Conservation (phyloP, 2,329 filamentous ascomycete species). For the Claviceps sp. region DNA sequence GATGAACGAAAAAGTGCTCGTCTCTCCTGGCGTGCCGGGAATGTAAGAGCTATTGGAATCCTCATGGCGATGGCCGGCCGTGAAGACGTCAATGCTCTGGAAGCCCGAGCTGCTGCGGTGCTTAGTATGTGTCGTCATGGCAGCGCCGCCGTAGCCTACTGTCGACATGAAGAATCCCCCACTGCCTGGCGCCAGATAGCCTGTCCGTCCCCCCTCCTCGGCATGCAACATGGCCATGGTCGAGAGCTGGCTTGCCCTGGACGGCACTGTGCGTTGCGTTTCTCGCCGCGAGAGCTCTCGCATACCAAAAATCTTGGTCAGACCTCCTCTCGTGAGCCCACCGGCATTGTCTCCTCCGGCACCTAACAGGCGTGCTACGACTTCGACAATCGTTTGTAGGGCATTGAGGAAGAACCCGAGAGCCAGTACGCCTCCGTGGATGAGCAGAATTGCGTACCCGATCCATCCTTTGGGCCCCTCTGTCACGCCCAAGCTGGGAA, state of each 20-base stretch:
- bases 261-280: conserved; percentile 47
- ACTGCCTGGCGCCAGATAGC: conserved; percentile 35
- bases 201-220: conserved; percentile 47
- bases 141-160: conserved; percentile 40
- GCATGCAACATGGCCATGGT: conserved; percentile 66
- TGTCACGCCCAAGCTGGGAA: conserved; percentile 65
- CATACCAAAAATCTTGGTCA: conserved; percentile 85
- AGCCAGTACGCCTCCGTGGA: conserved; percentile 73
- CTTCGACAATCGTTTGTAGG: conserved; percentile 79
- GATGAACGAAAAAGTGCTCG: conserved; percentile 59
- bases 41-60: conserved; percentile 52
- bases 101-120: conserved; percentile 42
- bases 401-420: conserved; percentile 92
- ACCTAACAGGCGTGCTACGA: conserved; percentile 67
- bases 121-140: conserved; percentile 20
- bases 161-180: conserved; percentile 46
- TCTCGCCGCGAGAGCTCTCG: conserved; percentile 69
- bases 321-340: conserved; percentile 62
- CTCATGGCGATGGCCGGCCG: conserved; percentile 31
- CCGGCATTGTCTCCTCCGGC: conserved; percentile 63
- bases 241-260: conserved; percentile 70
- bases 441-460: conserved; percentile 76
- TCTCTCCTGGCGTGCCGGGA: conserved; percentile 60
- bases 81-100: conserved; percentile 35
- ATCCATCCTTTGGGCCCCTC: conserved; percentile 85